These are phyloP conservation scores for Suillus alpinus DNA, from an alignment of 768 basidiomycete species.

Conservation along the genomic window DNA sequence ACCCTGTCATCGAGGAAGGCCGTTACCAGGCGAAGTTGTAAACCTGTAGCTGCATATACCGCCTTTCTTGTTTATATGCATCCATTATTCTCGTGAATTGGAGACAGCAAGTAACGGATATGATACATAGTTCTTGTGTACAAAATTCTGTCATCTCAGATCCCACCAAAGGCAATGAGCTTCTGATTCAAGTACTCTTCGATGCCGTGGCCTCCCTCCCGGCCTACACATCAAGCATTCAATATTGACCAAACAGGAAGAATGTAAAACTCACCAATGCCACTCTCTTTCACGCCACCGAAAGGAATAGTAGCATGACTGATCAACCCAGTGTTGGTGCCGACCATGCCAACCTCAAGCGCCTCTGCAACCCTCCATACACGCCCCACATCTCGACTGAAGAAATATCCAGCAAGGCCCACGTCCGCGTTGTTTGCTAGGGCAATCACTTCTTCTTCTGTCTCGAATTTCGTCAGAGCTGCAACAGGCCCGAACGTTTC, in stretches of 20 bases:
- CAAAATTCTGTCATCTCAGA: constrained; percentile 31
- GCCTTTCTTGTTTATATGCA: not conserved
- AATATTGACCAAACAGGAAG: not conserved
- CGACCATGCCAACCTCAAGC: constrained; percentile 93
- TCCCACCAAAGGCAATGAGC: constrained; percentile 76
- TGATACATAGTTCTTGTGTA: constrained; percentile 1
- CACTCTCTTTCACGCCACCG: constrained; percentile 90
- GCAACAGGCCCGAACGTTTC: constrained; percentile 97
- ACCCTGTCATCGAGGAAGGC: constrained; percentile 72
- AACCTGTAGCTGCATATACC: constrained; percentile 4
- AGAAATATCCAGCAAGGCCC: constrained; percentile 96
- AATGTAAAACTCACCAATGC: constrained; percentile 44
- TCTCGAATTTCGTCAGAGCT: constrained; percentile 84
- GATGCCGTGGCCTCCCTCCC: constrained; percentile 89
- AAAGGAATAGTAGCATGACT: constrained; percentile 83
- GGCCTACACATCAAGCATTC: constrained; percentile 38
- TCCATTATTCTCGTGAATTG: not conserved
- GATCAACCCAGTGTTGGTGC: constrained; percentile 76
- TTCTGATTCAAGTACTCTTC: constrained; percentile 86
- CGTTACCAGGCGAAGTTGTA: constrained; percentile 41
- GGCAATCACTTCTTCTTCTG: constrained; percentile 88
- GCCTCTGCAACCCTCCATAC: constrained; percentile 95
- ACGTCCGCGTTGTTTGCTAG: constrained; percentile 81
- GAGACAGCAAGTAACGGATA: not conserved
- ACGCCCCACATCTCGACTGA: constrained; percentile 78